Percentiles rank a stretch among this genome's conserved stretches.
phyloP scores from a whole-genome alignment of 169 alveolate genomes.

The Eimeria praecox region DNA sequence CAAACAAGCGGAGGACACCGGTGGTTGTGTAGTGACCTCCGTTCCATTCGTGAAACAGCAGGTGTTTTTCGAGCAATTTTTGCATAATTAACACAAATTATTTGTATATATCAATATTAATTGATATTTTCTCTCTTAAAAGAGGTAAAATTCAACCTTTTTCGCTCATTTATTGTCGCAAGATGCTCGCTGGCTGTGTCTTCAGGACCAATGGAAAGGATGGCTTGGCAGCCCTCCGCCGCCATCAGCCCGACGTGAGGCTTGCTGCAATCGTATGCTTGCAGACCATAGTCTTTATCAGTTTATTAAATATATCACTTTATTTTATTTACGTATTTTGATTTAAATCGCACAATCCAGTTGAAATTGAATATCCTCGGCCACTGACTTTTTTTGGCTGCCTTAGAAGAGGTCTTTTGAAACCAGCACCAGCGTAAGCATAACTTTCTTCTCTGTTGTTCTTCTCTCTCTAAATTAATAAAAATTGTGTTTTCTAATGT shows the following conservation, averaged over 20 bases:
- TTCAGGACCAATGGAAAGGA: background rate
- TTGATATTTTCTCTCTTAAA: no score
- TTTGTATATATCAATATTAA: no score
- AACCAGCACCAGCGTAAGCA: background rate
- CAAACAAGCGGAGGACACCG: background rate
- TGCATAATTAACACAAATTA: no score
- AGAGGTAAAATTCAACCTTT: background rate
- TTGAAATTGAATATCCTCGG: no score
- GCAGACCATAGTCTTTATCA: background rate
- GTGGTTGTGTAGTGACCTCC: background rate
- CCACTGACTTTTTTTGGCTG: background rate
- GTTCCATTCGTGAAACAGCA: no score
- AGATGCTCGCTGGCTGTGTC: background rate
- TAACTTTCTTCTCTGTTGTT: background rate
- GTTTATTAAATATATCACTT: background rate
- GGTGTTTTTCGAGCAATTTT: no score
- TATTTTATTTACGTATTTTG: background rate
- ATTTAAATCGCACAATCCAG: background rate
- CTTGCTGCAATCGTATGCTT: background rate
- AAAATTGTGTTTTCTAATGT: no score
- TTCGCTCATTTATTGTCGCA: background rate
- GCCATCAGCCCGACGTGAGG: background rate
- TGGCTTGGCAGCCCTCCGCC: background rate
- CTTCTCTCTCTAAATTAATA: background rate
- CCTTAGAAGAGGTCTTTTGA: background rate